phyloP scores from a whole-genome alignment of 176 grass and related monocot species.

The Pontederia paniculata region DNA sequence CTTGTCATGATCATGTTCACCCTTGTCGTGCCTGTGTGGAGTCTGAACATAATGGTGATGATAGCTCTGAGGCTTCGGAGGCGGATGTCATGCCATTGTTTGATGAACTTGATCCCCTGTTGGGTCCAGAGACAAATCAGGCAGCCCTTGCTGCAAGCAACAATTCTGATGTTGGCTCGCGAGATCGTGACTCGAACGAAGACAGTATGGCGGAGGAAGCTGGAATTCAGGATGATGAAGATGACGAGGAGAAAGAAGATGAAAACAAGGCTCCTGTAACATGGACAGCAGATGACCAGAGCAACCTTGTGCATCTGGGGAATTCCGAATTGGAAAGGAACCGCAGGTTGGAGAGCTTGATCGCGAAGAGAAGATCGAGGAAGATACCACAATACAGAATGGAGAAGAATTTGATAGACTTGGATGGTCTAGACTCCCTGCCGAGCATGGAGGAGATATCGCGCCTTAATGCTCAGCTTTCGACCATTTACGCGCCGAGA shows the following conservation, averaged over 20 bases:
- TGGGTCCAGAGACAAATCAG: constrained; percentile 30
- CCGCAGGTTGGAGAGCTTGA: constrained; percentile 16
- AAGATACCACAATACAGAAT: constrained; percentile 24
- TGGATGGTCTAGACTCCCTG: constrained; percentile 30
- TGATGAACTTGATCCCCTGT: constrained; percentile 67
- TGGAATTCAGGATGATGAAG: constrained; percentile 20
- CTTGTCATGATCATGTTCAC: constrained; percentile 41
- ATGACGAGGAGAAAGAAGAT: constrained; percentile 17
- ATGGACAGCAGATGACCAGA: constrained; percentile 14
- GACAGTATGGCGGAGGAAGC: constrained; percentile 42
- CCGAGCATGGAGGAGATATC: constrained; percentile 28
- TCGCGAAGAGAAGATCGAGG: constrained; percentile 27
- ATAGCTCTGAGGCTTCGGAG: constrained; percentile 83
- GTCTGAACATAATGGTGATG: constrained; percentile 55
- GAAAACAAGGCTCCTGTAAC: neutral
- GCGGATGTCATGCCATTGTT: constrained; percentile 68
- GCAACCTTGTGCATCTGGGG: constrained; percentile 18
- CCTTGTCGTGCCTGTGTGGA: constrained; percentile 46
- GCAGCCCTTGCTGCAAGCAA: constrained; percentile 1
- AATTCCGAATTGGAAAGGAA: constrained; percentile 23
- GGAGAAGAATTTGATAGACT: constrained; percentile 33
- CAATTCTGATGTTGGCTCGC: constrained; percentile 36
- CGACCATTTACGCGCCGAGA: constrained; percentile 30
- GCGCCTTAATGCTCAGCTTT: constrained; percentile 22
- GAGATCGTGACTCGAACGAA: constrained; percentile 36